phyloP scores from a whole-genome alignment of 2,329 filamentous ascomycete species.

The Monosporascus sp. region DNA sequence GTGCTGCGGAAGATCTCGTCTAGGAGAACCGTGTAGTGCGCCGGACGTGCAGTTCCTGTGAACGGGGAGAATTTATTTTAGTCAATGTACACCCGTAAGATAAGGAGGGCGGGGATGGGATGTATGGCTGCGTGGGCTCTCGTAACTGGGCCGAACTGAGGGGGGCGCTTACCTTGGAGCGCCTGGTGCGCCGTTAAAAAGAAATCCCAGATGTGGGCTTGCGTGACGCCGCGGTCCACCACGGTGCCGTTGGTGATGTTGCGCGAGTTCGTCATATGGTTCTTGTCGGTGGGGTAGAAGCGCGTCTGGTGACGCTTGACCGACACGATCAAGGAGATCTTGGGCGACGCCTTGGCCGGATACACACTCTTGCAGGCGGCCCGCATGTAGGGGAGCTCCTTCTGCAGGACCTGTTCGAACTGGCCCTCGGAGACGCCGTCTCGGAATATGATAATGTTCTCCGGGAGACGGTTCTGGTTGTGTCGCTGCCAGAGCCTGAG shows the following conservation, averaged over 20 bases:
- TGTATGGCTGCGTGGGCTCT: too few species aligned
- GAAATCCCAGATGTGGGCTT: slow-evolving; percentile 74
- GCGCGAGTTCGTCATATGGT: slow-evolving; percentile 42
- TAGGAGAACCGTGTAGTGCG: slow-evolving; percentile 74
- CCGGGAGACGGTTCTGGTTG: slow-evolving; percentile 53
- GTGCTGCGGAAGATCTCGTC: slow-evolving; percentile 59
- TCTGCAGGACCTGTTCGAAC: slow-evolving; percentile 60
- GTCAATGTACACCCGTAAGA: neutral
- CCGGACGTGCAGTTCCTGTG: slow-evolving; percentile 65
- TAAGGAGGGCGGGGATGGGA: neutral
- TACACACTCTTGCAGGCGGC: slow-evolving; percentile 60
- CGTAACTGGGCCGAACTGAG: too few species aligned
- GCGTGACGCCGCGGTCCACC: slow-evolving; percentile 78
- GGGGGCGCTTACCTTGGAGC: slow-evolving; percentile 53
- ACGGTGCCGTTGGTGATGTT: slow-evolving; percentile 75
- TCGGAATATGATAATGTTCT: slow-evolving; percentile 77
- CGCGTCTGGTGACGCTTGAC: slow-evolving; percentile 87
- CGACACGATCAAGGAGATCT: slow-evolving; percentile 69
- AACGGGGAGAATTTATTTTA: slow-evolving; percentile 1
- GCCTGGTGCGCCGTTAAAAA: slow-evolving; percentile 77
- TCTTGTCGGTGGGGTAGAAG: slow-evolving; percentile 65
- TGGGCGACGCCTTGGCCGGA: slow-evolving; percentile 47
- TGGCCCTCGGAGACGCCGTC: slow-evolving; percentile 89
- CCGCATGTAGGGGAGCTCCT: slow-evolving; percentile 64
- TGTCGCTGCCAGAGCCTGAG: slow-evolving; percentile 58